Conservation (phyloP, 805 yeast genomes). For the Candida odintsovae region DNA sequence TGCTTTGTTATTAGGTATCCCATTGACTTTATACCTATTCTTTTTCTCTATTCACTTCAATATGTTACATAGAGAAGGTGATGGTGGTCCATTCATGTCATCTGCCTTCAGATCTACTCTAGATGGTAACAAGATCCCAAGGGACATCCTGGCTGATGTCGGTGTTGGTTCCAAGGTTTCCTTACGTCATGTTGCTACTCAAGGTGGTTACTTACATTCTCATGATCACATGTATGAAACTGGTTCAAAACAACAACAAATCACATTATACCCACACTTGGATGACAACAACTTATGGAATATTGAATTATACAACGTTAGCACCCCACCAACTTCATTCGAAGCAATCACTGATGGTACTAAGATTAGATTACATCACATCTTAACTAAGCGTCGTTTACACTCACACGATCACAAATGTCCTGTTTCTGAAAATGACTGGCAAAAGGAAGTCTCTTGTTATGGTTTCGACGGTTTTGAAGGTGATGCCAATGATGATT, state of each 20-base stretch:
- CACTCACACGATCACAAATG: conserved; percentile 83
- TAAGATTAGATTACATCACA: conserved; percentile 63
- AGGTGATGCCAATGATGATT: conserved; percentile 85
- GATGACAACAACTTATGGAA: conserved; percentile 72
- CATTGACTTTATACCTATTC: conserved; percentile 45
- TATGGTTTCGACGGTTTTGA: conserved; percentile 72
- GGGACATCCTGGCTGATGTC: conserved; percentile 53
- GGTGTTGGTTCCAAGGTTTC: conserved; percentile 68
- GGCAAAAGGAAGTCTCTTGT: conserved; percentile 79
- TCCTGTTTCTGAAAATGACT: conserved; percentile 67
- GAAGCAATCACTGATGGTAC: conserved; percentile 62
- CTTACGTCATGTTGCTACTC: conserved; percentile 61
- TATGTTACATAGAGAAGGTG: conserved; percentile 55
- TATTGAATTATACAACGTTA: conserved; percentile 59
- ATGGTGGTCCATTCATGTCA: conserved; percentile 66
- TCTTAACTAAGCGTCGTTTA: conserved; percentile 53
- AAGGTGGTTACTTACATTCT: conserved; percentile 82
- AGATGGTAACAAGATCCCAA: conserved; percentile 55
- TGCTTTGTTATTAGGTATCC: conserved; percentile 49
- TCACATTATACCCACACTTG: conserved; percentile 73
- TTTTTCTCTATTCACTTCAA: conserved; percentile 63
- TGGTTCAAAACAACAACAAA: conserved; percentile 81
- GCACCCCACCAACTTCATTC: conserved; percentile 51
- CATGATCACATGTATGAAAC: conserved; percentile 65
- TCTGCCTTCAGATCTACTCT: conserved; percentile 66